Conservation (phyloP, 495 filamentous ascomycete genomes). For the Trichoderma orchidacearum region DNA sequence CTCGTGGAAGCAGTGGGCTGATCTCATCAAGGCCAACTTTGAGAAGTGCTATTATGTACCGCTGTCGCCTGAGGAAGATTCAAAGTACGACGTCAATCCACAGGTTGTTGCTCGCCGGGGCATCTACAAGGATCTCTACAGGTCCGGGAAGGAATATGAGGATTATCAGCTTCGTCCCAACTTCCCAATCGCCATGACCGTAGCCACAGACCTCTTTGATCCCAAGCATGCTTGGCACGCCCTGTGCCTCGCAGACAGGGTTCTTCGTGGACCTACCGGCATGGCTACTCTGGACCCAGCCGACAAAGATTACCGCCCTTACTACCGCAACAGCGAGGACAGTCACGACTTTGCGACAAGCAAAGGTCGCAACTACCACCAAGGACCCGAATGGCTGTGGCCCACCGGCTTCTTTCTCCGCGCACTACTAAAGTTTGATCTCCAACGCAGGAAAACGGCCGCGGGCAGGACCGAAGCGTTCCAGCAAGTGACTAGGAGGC, state of each 20-base stretch:
- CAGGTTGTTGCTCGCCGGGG: constrained; percentile 72
- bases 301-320: constrained; percentile 83
- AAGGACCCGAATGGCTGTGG: constrained; percentile 99
- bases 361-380: constrained; percentile 95
- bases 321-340: constrained; percentile 93
- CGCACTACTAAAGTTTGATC: constrained; percentile 80
- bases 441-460: constrained; percentile 49
- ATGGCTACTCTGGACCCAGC: constrained; percentile 91
- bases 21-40: constrained; percentile 70
- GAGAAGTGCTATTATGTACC: constrained; percentile 86
- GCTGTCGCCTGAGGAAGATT: constrained; percentile 48
- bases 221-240: constrained; percentile 61
- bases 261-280: constrained; percentile 73
- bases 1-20: constrained; percentile 69
- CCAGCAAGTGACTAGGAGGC: constrained; percentile 77
- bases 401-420: constrained; percentile 89
- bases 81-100: constrained; percentile 65
- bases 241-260: constrained; percentile 63
- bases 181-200: constrained; percentile 91
- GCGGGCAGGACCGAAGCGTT: constrained; percentile 67
- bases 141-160: constrained; percentile 84
- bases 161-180: constrained; percentile 95
- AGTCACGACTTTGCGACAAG: constrained; percentile 74
- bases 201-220: constrained; percentile 78
- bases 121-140: constrained; percentile 96